Evolutionary conservation across 2,329 filamentous ascomycete genomes (phyloP), one percentile per base, ranked within the genome.

Genomic region (Aspergillus costaricaensis): DNA sequence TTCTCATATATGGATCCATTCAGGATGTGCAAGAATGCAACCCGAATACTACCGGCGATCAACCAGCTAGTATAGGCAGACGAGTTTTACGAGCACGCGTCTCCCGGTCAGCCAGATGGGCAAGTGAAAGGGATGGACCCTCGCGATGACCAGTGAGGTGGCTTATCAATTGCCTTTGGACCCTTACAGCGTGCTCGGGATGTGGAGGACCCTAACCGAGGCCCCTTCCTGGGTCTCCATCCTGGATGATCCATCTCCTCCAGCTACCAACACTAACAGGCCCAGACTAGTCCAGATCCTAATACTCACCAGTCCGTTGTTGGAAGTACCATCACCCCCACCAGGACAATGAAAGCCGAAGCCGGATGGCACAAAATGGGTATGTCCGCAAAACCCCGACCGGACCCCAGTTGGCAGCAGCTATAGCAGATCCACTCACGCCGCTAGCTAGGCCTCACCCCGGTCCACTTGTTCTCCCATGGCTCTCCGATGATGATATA

Each of bases 281-380:
- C 4, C 62, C 43, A 82, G 85, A 7, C 86, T 86, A 2, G 85
- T 88, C 0, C 84, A 36, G 4, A 14, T 36, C 12, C 32, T 14
- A 36, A 6, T 36, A 36, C 32, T 36, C 12, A 12, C 12, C 32
- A 14, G 32, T 14, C 32, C 12, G 2, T 36, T 14, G 32, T 36
- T 36, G 4, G 32, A 15, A 36, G 5, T 36, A 5, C 12, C 12
- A 14, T 36, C 12, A 36, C 12, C 30, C 30, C 30, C 30, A 36
- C 12, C 5, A 36, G 12, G 2, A 15, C 12, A 2, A 36, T 36
- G 32, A 36, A 36, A 36, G 12, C 32, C 32, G 32, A 36, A 14
- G 12, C 12, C 32, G 32, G 12, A 36, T 12, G 12, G 12, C 32
- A 36, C 32, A 36, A 36, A 36, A 14, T 10, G 32, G 5, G 32